These are phyloP conservation scores for Bromus sterilis DNA, from an alignment of 176 grass and related monocot genomes.

Conservation along the genomic window DNA sequence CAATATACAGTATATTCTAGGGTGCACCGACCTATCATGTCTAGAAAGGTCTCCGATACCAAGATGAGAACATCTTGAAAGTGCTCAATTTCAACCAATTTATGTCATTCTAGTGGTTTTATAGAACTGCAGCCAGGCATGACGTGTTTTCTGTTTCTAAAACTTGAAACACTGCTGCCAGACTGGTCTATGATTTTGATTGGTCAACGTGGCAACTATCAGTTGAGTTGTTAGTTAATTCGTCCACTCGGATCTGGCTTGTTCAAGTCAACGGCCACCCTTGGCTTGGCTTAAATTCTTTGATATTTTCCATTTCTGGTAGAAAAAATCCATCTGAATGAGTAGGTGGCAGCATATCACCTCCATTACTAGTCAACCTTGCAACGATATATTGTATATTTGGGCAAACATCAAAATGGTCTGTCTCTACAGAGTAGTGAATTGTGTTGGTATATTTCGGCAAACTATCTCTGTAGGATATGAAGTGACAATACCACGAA, in stretches of 20 bases:
- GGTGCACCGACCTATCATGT: neutral
- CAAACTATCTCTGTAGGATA: neutral
- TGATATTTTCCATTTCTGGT: neutral
- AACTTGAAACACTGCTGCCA: neutral
- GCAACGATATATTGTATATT: neutral
- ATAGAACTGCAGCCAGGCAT: neutral
- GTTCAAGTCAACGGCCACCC: neutral
- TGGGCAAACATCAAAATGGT: neutral
- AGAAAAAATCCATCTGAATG: neutral
- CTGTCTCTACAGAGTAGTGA: neutral
- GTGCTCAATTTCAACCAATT: neutral
- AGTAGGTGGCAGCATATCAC: neutral
- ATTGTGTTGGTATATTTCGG: neutral
- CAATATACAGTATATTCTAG: neutral
- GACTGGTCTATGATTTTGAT: neutral
- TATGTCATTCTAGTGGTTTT: too few relatives aligned
- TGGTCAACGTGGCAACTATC: neutral
- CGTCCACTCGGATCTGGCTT: neutral
- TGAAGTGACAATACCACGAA: neutral
- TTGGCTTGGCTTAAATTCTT: neutral
- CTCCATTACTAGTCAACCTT: neutral
- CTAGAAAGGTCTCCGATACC: neutral
- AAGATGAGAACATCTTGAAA: neutral
- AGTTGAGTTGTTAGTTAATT: neutral
- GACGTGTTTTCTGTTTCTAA: neutral